Evolutionary conservation across 768 basidiomycete genomes (phyloP), one percentile per base, ranked within the genome.

Genomic region (Chalciporus piperatus): DNA sequence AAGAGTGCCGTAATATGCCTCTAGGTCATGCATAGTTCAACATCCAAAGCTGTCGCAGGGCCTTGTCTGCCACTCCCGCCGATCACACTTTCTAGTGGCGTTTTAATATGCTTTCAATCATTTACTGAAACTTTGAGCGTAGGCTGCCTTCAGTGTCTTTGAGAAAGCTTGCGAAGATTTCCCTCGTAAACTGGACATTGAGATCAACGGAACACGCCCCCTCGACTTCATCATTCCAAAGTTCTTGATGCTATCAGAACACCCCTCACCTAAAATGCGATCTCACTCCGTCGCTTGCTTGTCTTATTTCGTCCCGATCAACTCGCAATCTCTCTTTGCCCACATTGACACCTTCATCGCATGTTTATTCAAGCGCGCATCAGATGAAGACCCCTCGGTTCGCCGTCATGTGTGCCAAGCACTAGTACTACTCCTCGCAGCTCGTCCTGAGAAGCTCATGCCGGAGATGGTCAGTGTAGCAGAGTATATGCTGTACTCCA

Each of bases 401-500:
- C 91, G 97, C 46, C 86, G 91, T 56, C 89, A 92, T 63, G 96
- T 99, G 51, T 99, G 97, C 72, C 92, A 95, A 63, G 91, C 93
- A 3, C 85, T 99, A 53, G 94, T 96, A 17, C 75, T 96, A 16
- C 86, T 99, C 28, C 84, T 99, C 41, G 92, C 92, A 25, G 87
- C 91, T 32, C 86, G 94, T 9, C 92, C 97, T 1, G 94, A 97
- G 70, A 96, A 96, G 70, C 84, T 99, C 58, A 87, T 98, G 77
- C 97, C 96, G 1, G 93, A 98, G 68, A 91, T 99, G 81, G 68
- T 75, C 20, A 93, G 92, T 59, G 97, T 99, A 38, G 94, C 96
- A 23, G 93, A 97, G 68, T 99, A 97, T 71, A 98, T 99, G 92
- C 79, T 98, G 35, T 98, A 94, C 73, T 96, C 93, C 23, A 98